Conservation (phyloP, 495 filamentous ascomycete species). For the Neurospora sp. region DNA sequence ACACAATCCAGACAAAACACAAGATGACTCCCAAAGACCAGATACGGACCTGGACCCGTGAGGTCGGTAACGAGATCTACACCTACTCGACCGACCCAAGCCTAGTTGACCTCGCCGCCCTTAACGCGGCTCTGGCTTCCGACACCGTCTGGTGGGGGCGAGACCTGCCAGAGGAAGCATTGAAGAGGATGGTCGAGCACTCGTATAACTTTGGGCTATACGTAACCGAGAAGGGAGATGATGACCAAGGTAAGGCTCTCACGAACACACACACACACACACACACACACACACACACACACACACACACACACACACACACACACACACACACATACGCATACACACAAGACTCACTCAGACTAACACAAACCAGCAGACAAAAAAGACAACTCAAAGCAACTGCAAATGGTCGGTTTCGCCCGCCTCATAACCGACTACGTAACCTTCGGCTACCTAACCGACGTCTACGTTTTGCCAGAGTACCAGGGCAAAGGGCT, state of each 20-base stretch:
- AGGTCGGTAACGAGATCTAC: slow-evolving; percentile 19
- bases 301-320: not conserved
- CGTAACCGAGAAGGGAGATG: slow-evolving; percentile 18
- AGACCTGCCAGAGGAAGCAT: slow-evolving; percentile 23
- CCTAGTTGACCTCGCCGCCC: slow-evolving; percentile 36
- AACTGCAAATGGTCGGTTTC: slow-evolving; percentile 40
- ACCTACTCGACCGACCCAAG: slow-evolving; percentile 41
- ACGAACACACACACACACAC: not conserved
- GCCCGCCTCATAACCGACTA: slow-evolving; percentile 56
- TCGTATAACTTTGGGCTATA: slow-evolving; percentile 50
- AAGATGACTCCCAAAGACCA: slow-evolving; percentile 1
- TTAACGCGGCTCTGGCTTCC: slow-evolving; percentile 41
- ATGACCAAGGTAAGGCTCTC: not conserved
- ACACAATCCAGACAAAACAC: not conserved
- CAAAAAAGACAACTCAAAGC: not conserved
- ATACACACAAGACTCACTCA: not conserved
- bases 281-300: not conserved
- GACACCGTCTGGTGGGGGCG: slow-evolving; percentile 49
- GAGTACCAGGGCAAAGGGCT: slow-evolving; percentile 51
- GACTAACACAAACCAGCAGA: not conserved
- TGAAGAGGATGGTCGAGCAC: slow-evolving; percentile 39
- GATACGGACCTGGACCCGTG: slow-evolving; percentile 7
- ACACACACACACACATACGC: too few relatives aligned
- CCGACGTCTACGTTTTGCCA: slow-evolving; percentile 54
- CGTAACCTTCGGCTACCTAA: slow-evolving; percentile 57